Percentiles rank a stretch among this genome's conserved stretches.
phyloP scores from a whole-genome alignment of 306 rosid species.

The Rosa multiflora region DNA sequence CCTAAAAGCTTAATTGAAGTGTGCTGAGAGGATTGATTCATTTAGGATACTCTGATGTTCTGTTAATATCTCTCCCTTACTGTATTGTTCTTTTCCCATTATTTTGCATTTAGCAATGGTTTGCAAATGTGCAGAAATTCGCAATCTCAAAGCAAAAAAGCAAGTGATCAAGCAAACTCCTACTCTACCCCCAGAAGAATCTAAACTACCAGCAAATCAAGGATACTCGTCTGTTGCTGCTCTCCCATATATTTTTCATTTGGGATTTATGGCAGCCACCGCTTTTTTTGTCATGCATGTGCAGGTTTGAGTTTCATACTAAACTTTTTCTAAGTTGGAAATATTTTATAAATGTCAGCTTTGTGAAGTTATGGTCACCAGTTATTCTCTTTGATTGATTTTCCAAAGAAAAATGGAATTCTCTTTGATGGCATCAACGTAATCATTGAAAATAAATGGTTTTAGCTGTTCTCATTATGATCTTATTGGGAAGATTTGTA shows the following conservation, averaged over 20 bases:
- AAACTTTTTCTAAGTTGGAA: not conserved
- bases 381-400: not conserved
- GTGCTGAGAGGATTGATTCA: not conserved
- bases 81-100: slow-evolving; percentile 16
- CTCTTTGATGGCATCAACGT: not conserved
- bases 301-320: slow-evolving; percentile 56
- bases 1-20: not conserved
- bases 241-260: slow-evolving; percentile 77
- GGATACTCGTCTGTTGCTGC: slow-evolving; percentile 70
- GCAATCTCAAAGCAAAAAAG: slow-evolving; percentile 54
- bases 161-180: slow-evolving; percentile 24
- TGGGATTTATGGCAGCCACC: slow-evolving; percentile 80
- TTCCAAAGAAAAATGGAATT: not conserved
- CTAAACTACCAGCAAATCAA: slow-evolving; percentile 26
- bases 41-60: not conserved
- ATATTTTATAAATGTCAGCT: not conserved
- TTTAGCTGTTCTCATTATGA: not conserved
- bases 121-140: slow-evolving; percentile 41
- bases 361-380: not conserved
- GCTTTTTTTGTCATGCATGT: slow-evolving; percentile 90
- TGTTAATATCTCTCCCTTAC: not conserved
- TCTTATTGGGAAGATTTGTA: not conserved
- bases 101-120: slow-evolving; percentile 11
- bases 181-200: slow-evolving; percentile 29
- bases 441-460: not conserved